phyloP scores from a whole-genome alignment of 2,329 filamentous ascomycete species.

The Aspergillus spinulosporus region DNA sequence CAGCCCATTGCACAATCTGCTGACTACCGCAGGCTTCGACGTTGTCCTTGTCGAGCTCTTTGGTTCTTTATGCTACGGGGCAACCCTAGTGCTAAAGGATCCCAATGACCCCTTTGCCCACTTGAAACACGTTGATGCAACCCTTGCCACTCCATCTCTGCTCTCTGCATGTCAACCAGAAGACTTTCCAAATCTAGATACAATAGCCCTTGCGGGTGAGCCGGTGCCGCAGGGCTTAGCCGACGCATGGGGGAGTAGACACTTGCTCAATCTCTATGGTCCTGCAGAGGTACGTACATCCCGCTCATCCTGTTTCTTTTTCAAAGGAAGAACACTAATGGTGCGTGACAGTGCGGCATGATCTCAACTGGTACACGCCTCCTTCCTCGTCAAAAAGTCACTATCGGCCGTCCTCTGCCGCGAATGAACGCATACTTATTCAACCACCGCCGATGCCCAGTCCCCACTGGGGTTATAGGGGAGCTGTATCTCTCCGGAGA shows the following conservation, averaged over 20 bases:
- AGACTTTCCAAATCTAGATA: neutral
- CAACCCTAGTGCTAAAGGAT: neutral
- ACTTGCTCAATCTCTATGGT: neutral
- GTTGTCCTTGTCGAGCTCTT: neutral
- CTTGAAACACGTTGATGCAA: neutral
- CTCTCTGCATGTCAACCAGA: neutral
- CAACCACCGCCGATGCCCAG: conserved; percentile 38
- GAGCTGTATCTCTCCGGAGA: conserved; percentile 44
- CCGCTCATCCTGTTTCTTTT: neutral
- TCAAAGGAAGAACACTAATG: neutral
- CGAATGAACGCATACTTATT: conserved; percentile 41
- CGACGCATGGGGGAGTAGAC: neutral
- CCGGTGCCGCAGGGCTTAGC: neutral
- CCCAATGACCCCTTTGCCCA: neutral
- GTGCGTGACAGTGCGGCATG: neutral
- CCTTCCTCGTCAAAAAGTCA: neutral
- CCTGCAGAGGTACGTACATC: neutral
- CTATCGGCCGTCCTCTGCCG: conserved; percentile 26
- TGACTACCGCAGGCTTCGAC: neutral
- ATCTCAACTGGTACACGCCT: neutral
- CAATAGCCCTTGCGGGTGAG: neutral
- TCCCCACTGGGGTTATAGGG: conserved; percentile 45
- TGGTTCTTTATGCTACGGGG: neutral
- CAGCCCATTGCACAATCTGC: too few relatives aligned
- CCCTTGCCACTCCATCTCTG: neutral